These are phyloP conservation scores for Aspergillus vadensis DNA, from an alignment of 2,329 filamentous ascomycete genomes.

Conservation along the genomic window DNA sequence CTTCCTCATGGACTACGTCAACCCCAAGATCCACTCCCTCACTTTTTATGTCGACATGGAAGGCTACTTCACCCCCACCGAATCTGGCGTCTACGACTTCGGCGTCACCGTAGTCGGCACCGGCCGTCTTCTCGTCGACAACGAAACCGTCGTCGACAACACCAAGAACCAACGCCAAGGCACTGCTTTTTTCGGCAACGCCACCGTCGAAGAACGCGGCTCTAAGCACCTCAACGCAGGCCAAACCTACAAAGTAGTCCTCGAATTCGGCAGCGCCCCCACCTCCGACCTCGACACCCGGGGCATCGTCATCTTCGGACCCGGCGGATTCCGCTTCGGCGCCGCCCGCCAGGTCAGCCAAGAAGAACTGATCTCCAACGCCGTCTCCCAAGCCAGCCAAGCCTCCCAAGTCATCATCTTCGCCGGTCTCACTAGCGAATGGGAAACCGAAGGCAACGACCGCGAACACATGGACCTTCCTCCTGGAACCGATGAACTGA, in stretches of 20 bases:
- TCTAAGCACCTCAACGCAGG: constrained; percentile 60
- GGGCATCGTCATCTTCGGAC: constrained; percentile 54
- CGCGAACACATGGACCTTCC: constrained; percentile 61
- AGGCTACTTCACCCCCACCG: constrained; percentile 61
- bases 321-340: constrained; percentile 65
- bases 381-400: constrained; percentile 66
- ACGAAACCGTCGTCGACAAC: constrained; percentile 65
- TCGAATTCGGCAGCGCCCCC: constrained; percentile 63
- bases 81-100: constrained; percentile 64
- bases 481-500: constrained; percentile 58
- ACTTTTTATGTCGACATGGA: constrained; percentile 65
- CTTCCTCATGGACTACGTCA: constrained; percentile 57
- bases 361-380: constrained; percentile 63
- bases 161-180: constrained; percentile 64
- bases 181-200: constrained; percentile 66
- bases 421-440: constrained; percentile 76
- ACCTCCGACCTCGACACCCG: constrained; percentile 58
- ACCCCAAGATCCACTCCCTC: constrained; percentile 55
- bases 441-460: constrained; percentile 75
- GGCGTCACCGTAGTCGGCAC: constrained; percentile 67
- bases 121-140: constrained; percentile 66
- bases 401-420: constrained; percentile 78
- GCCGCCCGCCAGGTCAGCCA: constrained; percentile 61
- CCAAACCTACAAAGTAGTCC: constrained; percentile 59
- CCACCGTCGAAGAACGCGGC: constrained; percentile 65